Conservation (phyloP, 2,329 filamentous ascomycete genomes). For the Fonsecaea multimorphosa region DNA sequence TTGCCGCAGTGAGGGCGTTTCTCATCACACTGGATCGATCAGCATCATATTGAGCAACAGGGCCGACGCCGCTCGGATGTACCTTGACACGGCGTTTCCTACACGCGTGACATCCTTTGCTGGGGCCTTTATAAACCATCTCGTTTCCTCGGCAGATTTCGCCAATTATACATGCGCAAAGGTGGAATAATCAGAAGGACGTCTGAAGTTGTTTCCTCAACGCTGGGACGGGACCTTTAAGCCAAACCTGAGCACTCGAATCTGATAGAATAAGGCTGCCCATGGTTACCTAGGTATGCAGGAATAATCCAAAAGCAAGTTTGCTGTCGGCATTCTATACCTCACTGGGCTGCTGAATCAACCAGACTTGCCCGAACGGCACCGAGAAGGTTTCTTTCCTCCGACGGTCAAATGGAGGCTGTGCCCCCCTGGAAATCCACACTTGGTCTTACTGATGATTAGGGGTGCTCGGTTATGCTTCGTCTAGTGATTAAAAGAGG, state of each 20-base stretch:
- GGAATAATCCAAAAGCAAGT: neutral
- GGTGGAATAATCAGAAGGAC: neutral
- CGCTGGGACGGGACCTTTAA: too few species aligned
- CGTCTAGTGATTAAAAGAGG: neutral
- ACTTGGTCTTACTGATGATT: neutral
- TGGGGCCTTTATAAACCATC: slow-evolving; percentile 37
- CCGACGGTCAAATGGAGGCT: neutral
- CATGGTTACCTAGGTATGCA: too few species aligned
- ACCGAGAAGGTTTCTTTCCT: neutral
- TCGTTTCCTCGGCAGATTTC: neutral
- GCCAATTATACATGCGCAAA: neutral
- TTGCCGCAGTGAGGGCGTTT: slow-evolving; percentile 30
- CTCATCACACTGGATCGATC: slow-evolving; percentile 31
- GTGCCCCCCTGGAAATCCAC: neutral
- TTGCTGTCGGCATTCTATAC: neutral
- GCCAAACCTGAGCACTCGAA: too few species aligned
- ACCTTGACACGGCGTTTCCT: slow-evolving; percentile 34
- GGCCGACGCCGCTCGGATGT: neutral
- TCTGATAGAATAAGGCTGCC: too few species aligned
- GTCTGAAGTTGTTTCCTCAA: too few species aligned
- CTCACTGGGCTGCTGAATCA: neutral
- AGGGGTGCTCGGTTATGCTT: neutral
- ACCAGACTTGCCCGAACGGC: neutral
- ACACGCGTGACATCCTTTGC: slow-evolving; percentile 30
- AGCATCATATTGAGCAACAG: neutral